Conservation (phyloP, 805 yeast species). For the Myxozyma mucilagina region DNA sequence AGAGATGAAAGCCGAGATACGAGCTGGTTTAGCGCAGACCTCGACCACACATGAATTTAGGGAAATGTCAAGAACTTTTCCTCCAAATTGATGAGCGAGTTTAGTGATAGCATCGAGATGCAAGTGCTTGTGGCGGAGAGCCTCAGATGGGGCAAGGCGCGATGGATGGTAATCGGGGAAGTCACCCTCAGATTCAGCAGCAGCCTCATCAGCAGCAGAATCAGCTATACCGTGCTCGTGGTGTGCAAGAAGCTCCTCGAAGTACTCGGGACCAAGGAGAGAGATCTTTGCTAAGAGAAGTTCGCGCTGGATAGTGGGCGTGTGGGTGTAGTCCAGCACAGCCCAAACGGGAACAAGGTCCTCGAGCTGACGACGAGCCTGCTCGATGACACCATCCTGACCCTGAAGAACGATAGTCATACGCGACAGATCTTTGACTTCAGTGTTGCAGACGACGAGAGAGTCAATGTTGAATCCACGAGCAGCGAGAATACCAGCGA, state of each 20-base stretch:
- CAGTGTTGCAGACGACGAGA: slow-evolving; percentile 93
- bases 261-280: slow-evolving; percentile 95
- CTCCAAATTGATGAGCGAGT: slow-evolving; percentile 85
- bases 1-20: slow-evolving; percentile 82
- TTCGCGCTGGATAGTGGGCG: slow-evolving; percentile 90
- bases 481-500: slow-evolving; percentile 94
- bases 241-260: slow-evolving; percentile 87
- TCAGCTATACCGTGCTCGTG: slow-evolving; percentile 52
- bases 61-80: slow-evolving; percentile 85
- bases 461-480: slow-evolving; percentile 98
- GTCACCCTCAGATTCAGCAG: slow-evolving; percentile 15
- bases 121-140: slow-evolving; percentile 87
- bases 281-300: slow-evolving; percentile 88
- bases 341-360: slow-evolving; percentile 98
- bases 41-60: slow-evolving; percentile 94
- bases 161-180: slow-evolving; percentile 67
- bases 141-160: slow-evolving; percentile 86
- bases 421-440: slow-evolving; percentile 89
- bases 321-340: slow-evolving; percentile 87
- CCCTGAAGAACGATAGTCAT: slow-evolving; percentile 96
- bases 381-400: slow-evolving; percentile 94
- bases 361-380: slow-evolving; percentile 96
- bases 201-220: slow-evolving; percentile 40
- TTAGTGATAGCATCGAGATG: slow-evolving; percentile 83
- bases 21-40: slow-evolving; percentile 88